Base-by-base conservation (phyloP, 805 yeast genomes). In the Nakazawaea populi region DNA sequence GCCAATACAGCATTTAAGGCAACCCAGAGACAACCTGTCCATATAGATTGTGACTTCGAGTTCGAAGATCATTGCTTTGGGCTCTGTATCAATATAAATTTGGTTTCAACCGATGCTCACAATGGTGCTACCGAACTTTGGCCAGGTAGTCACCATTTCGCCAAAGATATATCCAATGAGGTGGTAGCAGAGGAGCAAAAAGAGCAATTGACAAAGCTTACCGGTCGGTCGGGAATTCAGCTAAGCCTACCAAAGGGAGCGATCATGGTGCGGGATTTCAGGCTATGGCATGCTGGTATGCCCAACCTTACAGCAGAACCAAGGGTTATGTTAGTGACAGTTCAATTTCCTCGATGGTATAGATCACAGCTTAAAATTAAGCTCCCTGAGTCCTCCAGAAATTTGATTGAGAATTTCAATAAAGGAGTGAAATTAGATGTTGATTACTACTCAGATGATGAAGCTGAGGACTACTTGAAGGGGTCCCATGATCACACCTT, bases 231-330 rank as follows among this genome's bases (percentile, higher is more conserved):
- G 5, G 45, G 45, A 24, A 28, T 42, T 34, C 50, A 47, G 11
- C 46, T 36, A 3, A 35, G 42, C 24, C 29, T 47, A n/a, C 50
- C 50, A 7, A 47, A 47, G 41, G 50, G 50, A 28, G 50, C 50
- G 6, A 35, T 47, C 6, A 42, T 47, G 5, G 46, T 47, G 7
- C 41, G 50, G n/a, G 50, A 47, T 28, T 47, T 47, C 46, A 24
- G 50, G 35, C 14, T 47, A 6, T 47, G 46, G 42, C 50, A 47
- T 29, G 50, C 50, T 9, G 50, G 50, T 10, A 47, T 47, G 46
- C 50, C 50, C 7, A 47, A 47, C 18, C 35, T 11, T 12, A 42
- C 46, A 9, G 46, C 42, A 9, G 34, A 29, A 2, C 50, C 50
- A 28, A 24, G 50, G 34, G 42, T 47, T 6, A 47, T 47, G 50